phyloP scores from a whole-genome alignment of 257 asterid species.

The Solanum sejunctum region DNA sequence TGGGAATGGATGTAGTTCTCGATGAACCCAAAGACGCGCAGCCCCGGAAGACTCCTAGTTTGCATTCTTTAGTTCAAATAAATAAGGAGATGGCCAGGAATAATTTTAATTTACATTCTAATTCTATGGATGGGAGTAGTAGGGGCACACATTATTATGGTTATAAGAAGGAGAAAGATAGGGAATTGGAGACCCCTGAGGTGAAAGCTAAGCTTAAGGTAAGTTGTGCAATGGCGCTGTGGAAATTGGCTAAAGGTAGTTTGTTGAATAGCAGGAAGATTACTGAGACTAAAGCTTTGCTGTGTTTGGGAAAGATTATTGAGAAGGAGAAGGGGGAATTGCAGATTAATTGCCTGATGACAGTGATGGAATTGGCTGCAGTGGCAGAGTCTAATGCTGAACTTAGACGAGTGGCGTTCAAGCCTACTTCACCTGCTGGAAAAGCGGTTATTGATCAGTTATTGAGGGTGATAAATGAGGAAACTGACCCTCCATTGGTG shows the following conservation, averaged over 20 bases:
- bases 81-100: constrained; percentile 55
- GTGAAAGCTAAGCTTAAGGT: constrained; percentile 44
- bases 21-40: constrained; percentile 32
- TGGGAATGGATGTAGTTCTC: constrained; percentile 48
- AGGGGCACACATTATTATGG: constrained; percentile 23
- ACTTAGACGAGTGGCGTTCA: constrained; percentile 59
- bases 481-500: constrained; percentile 19
- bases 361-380: constrained; percentile 63
- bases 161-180: constrained; percentile 53
- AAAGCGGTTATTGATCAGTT: constrained; percentile 84
- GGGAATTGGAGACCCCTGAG: constrained; percentile 21
- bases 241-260: constrained; percentile 74
- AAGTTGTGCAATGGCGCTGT: constrained; percentile 58
- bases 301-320: constrained; percentile 67
- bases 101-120: constrained; percentile 8
- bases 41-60: constrained; percentile 28
- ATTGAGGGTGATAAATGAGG: constrained; percentile 40
- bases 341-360: constrained; percentile 54
- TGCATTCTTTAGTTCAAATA: constrained; percentile 57
- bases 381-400: constrained; percentile 64
- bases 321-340: constrained; percentile 60
- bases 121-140: constrained; percentile 37
- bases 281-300: constrained; percentile 69
- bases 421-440: constrained; percentile 67
- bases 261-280: constrained; percentile 53